These are phyloP conservation scores for Erucastrum elatum DNA, from an alignment of 345 rosid species.

Conservation along the genomic window DNA sequence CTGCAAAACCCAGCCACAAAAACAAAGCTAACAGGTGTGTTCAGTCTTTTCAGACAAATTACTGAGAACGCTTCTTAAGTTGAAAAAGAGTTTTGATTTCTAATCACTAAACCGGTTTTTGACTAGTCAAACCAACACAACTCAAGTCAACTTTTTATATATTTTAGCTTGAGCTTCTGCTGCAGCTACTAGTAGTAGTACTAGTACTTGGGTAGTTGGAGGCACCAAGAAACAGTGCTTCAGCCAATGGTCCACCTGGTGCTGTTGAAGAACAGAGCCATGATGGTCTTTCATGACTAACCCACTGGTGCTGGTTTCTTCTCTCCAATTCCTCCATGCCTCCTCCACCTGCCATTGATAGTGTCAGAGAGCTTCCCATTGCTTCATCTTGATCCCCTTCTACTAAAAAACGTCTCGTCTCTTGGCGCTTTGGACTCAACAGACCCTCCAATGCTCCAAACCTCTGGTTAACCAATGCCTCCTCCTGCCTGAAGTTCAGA, in stretches of 20 bases:
- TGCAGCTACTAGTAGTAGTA: constrained; percentile 39
- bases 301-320: constrained; percentile 38
- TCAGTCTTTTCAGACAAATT: constrained; percentile 10
- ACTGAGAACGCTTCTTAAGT: background rate
- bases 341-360: constrained; percentile 60
- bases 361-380: constrained; percentile 49
- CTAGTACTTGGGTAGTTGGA: constrained; percentile 39
- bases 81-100: background rate
- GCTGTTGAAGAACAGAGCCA: constrained; percentile 43
- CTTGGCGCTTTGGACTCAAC: constrained; percentile 44
- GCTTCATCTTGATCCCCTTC: constrained; percentile 55
- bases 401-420: constrained; percentile 62
- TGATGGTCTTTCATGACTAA: constrained; percentile 34
- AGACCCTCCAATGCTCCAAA: constrained; percentile 40
- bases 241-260: constrained; percentile 55
- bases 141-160: background rate
- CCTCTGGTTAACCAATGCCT: constrained; percentile 40
- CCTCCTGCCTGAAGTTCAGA: constrained; percentile 36
- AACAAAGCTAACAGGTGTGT: constrained; percentile 9
- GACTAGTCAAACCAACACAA: constrained; percentile 17
- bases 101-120: constrained; percentile 21
- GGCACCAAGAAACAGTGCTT: constrained; percentile 49
- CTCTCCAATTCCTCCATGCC: constrained; percentile 40
- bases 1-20: constrained; percentile 8
- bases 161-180: constrained; percentile 36